phyloP scores from a whole-genome alignment of 2,329 filamentous ascomycete genomes.

The Xylaria sp. region DNA sequence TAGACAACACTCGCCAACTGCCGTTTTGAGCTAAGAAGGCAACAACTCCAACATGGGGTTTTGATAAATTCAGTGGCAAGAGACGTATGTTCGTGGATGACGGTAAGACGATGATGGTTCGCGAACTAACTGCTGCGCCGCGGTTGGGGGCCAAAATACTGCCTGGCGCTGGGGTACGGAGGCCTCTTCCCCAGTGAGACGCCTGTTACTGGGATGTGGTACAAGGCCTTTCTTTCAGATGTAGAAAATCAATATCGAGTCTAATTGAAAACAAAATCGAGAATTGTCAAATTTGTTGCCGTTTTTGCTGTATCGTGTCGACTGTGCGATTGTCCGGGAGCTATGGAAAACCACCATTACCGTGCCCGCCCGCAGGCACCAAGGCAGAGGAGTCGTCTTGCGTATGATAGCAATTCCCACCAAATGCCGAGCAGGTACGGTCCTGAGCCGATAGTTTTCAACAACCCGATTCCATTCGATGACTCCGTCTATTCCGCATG shows the following conservation, averaged over 20 bases:
- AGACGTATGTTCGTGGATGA: not conserved
- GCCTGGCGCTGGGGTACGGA: conserved; percentile 25
- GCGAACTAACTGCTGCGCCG: conserved; percentile 27
- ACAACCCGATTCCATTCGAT: conserved; percentile 14
- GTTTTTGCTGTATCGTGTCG: not conserved
- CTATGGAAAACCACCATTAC: conserved; percentile 16
- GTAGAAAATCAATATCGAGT: not conserved
- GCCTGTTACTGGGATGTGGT: not conserved
- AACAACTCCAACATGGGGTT: not conserved
- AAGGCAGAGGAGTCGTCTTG: not conserved
- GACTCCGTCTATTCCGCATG: conserved; percentile 13
- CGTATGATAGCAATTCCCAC: not conserved
- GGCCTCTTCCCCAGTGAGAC: conserved; percentile 21
- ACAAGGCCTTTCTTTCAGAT: not conserved
- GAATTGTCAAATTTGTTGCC: not conserved
- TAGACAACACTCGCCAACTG: not conserved
- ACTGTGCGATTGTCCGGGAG: not conserved
- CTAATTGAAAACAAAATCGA: not conserved
- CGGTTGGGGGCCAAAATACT: conserved; percentile 28
- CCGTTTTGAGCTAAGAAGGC: not conserved
- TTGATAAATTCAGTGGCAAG: not conserved
- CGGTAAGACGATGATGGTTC: conserved; percentile 6
- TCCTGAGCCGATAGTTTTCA: conserved; percentile 21
- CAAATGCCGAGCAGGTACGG: not conserved
- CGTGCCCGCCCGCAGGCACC: not conserved